phyloP scores from a whole-genome alignment of 2,329 filamentous ascomycete genomes.

The Colletotrichum limetticola region DNA sequence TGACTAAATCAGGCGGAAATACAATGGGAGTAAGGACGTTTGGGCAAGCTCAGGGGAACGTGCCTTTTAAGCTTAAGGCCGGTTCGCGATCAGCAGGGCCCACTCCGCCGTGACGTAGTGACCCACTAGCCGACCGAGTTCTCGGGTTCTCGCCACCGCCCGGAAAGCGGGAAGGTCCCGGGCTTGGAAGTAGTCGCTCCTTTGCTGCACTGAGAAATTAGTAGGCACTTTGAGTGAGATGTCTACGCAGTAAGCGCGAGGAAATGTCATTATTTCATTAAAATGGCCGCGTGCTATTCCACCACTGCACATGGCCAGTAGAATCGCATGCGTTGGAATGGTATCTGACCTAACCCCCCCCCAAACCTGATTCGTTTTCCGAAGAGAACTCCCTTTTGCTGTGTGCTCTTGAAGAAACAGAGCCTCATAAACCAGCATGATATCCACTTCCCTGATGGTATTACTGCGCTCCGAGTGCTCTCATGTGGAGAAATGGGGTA shows the following conservation, averaged over 20 bases:
- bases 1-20: background rate
- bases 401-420: background rate
- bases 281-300: background rate
- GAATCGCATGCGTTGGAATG: conserved; percentile 20
- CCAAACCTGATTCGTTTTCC: background rate
- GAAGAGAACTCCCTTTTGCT: conserved; percentile 6
- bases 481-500: background rate
- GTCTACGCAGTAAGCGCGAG: background rate
- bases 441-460: background rate
- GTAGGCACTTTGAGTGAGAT: background rate
- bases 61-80: conserved; percentile 18
- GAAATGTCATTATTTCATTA: conserved; percentile 27
- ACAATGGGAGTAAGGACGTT: conserved; percentile 1
- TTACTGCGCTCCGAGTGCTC: background rate
- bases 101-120: conserved; percentile 26
- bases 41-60: background rate
- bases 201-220: background rate
- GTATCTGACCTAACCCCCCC: conserved; percentile 27
- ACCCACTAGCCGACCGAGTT: conserved; percentile 17
- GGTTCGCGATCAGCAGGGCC: conserved; percentile 4
- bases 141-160: conserved; percentile 19
- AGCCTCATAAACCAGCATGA: background rate
- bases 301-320: background rate
- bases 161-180: conserved; percentile 5
- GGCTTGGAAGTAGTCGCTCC: conserved; percentile 5